Evolutionary conservation across 805 yeast species (phyloP).

Genomic region (Kluyveromyces aestuarii): DNA sequence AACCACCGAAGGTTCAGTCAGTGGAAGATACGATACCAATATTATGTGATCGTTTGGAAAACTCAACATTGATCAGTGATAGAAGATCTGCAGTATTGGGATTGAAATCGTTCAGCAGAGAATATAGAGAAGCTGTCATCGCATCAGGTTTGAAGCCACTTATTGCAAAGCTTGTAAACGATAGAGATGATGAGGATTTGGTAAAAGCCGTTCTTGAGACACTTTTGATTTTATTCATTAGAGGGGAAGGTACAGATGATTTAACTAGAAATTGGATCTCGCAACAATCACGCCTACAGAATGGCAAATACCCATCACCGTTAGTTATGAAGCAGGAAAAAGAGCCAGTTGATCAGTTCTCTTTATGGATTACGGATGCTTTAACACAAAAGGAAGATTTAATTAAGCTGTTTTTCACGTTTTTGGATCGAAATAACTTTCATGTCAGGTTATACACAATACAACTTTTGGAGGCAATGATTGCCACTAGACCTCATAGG

Average conservation of each 20-base stretch:
- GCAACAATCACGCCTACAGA: constrained; percentile 61
- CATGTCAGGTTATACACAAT: constrained; percentile 73
- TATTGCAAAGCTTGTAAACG: constrained; percentile 55
- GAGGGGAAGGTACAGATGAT: constrained; percentile 56
- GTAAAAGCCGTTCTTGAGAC: constrained; percentile 82
- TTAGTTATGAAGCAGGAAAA: constrained; percentile 44
- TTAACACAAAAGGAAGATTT: constrained; percentile 49
- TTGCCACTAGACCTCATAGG: constrained; percentile 62
- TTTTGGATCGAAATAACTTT: constrained; percentile 55
- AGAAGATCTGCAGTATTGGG: constrained; percentile 87
- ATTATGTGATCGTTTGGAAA: constrained; percentile 75
- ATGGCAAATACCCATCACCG: constrained; percentile 76
- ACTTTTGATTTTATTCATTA: constrained; percentile 65
- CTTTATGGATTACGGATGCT: constrained; percentile 93
- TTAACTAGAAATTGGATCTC: constrained; percentile 63
- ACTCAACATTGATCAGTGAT: constrained; percentile 75
- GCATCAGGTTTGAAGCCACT: constrained; percentile 77
- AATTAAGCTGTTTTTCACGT: constrained; percentile 36
- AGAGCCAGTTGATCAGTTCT: constrained; percentile 63
- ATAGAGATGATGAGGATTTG: constrained; percentile 58
- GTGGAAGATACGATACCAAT: constrained; percentile 84
- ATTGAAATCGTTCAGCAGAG: constrained; percentile 78
- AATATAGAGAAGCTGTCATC: constrained; percentile 82
- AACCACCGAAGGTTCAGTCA: constrained; percentile 42
- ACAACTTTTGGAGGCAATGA: constrained; percentile 77